phyloP scores from a whole-genome alignment of 495 filamentous ascomycete genomes.

The Barbatosphaeria neglecta region DNA sequence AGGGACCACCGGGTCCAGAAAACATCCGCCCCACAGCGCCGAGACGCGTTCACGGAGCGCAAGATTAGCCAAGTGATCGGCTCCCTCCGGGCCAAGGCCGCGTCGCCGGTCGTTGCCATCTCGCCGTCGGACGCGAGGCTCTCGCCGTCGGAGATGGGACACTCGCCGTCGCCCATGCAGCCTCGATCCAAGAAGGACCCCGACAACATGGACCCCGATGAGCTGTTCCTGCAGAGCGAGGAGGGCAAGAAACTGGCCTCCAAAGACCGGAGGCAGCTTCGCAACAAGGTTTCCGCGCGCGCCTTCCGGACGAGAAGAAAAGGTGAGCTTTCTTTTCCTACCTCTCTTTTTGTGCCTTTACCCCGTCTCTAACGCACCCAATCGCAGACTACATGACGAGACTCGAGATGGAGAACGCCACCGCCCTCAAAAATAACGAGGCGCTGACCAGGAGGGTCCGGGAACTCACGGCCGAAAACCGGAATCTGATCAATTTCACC shows the following conservation, averaged over 20 bases:
- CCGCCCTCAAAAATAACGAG: constrained; percentile 56
- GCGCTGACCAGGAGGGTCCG: constrained; percentile 64
- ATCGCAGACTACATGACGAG: constrained; percentile 80
- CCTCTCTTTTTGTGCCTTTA: no score
- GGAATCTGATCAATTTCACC: constrained; percentile 62
- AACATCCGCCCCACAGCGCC: constrained; percentile 35
- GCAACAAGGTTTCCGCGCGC: constrained; percentile 96
- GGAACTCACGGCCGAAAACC: constrained; percentile 66
- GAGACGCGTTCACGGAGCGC: constrained; percentile 66
- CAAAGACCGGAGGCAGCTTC: constrained; percentile 85
- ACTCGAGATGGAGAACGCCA: constrained; percentile 74
- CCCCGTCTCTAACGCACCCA: no score
- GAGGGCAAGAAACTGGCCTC: constrained; percentile 94
- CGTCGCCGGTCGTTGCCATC: constrained; percentile 34
- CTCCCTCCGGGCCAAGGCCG: constrained; percentile 61
- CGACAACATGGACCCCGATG: constrained; percentile 97
- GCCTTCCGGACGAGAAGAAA: constrained; percentile 94
- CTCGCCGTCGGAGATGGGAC: constrained; percentile 36
- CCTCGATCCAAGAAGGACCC: constrained; percentile 65
- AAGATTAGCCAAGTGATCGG: constrained; percentile 75
- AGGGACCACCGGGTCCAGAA: constrained; percentile 30
- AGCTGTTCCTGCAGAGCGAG: constrained; percentile 82
- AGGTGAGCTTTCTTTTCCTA: no score
- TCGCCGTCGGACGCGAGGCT: constrained; percentile 30
- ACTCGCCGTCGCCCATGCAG: constrained; percentile 37